A percentile compares a stretch with the other conserved stretches of the same genome.
Conservation (phyloP, 345 rosid genomes). For the Arabidopsis arenosa region DNA sequence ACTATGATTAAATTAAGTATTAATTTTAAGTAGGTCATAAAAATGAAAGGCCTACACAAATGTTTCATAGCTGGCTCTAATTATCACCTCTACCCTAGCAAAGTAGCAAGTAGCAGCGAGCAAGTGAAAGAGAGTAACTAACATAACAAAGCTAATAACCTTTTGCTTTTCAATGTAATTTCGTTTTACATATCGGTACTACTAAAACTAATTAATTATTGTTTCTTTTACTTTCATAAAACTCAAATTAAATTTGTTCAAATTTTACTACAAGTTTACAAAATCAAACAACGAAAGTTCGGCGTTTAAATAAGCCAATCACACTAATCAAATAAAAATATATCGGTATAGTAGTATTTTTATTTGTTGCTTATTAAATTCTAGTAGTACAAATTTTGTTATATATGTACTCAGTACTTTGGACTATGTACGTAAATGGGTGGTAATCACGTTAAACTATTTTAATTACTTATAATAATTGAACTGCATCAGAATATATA, state of each 20-base stretch:
- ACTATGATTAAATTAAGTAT: no score
- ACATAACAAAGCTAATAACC: not conserved
- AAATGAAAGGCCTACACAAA: not conserved
- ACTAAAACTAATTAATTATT: not conserved
- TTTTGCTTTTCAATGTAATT: no score
- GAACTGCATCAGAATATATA: constrained; percentile 22
- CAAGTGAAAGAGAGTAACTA: not conserved
- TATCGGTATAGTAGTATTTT: not conserved
- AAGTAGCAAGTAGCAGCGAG: not conserved
- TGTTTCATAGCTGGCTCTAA: not conserved
- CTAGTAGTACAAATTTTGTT: constrained; percentile 12
- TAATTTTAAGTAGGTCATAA: no score
- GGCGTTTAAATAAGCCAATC: not conserved
- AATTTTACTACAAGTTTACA: not conserved
- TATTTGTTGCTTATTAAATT: not conserved
- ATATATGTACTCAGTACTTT: constrained; percentile 17
- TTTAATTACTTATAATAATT: constrained; percentile 12
- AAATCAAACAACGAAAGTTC: not conserved
- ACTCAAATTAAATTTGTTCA: not conserved
- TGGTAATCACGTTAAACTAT: constrained; percentile 22
- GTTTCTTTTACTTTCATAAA: not conserved
- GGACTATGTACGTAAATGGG: constrained; percentile 23
- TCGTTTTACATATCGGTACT: constrained; percentile 24
- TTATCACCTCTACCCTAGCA: no score
- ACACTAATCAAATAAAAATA: not conserved